Evolutionary conservation across 495 filamentous ascomycete species (phyloP).

Genomic region (Parathielavia appendiculata): DNA sequence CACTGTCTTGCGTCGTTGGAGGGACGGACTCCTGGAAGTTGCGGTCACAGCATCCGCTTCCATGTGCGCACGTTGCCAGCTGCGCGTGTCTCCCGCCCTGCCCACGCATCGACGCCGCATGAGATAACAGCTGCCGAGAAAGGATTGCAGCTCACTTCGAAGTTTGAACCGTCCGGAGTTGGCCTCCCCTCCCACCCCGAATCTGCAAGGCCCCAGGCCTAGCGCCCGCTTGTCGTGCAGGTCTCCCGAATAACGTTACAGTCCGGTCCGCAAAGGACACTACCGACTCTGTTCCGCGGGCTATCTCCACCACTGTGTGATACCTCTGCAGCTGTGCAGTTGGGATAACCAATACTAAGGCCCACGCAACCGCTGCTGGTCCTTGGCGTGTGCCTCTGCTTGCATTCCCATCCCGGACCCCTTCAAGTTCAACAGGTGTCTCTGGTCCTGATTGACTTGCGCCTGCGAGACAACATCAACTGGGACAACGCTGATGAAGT

Average conservation of each 20-base stretch:
- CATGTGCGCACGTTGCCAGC: constrained; percentile 26
- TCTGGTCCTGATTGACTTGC: constrained; percentile 22
- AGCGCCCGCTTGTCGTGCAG: constrained; percentile 26
- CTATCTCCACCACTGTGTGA: constrained; percentile 15
- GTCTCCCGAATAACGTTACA: constrained; percentile 4
- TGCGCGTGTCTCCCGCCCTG: constrained; percentile 14
- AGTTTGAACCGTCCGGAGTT: background rate
- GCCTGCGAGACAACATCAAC: background rate
- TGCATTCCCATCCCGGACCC: constrained; percentile 20
- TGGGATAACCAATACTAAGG: constrained; percentile 44
- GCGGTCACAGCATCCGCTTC: constrained; percentile 19
- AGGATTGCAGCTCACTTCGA: background rate
- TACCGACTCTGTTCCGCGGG: constrained; percentile 5
- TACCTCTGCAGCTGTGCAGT: constrained; percentile 13
- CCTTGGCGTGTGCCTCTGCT: constrained; percentile 19
- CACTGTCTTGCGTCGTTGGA: background rate
- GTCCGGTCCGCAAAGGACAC: background rate
- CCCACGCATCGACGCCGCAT: constrained; percentile 3
- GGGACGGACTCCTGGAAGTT: background rate
- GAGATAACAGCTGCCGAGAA: constrained; percentile 12
- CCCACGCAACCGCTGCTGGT: constrained; percentile 43
- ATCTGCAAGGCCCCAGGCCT: constrained; percentile 17
- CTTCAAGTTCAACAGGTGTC: background rate
- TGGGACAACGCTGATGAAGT: background rate
- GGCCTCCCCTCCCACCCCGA: background rate